Percentiles rank a stretch among this genome's conserved stretches.
phyloP scores from a whole-genome alignment of 2,329 filamentous ascomycete species.

The Beauveria pseudobassiana region DNA sequence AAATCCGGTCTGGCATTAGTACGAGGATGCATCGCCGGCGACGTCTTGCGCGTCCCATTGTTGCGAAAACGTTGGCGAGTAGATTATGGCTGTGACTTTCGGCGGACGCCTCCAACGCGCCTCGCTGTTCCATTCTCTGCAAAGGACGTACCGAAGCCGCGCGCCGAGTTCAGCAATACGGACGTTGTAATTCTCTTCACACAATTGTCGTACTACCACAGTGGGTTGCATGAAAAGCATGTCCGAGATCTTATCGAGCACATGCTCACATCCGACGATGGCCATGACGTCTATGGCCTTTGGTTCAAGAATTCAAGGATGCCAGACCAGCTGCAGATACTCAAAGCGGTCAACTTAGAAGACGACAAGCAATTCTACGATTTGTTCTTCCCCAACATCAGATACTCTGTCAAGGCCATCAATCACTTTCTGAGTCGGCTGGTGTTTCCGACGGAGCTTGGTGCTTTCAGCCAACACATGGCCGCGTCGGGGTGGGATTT shows the following conservation, averaged over 20 bases:
- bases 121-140: constrained; percentile 53
- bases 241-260: constrained; percentile 39
- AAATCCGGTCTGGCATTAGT: constrained; percentile 26
- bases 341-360: constrained; percentile 45
- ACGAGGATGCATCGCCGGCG: constrained; percentile 47
- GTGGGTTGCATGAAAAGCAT: constrained; percentile 44
- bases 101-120: constrained; percentile 31
- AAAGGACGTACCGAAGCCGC: constrained; percentile 47
- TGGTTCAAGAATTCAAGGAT: constrained; percentile 36
- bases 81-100: constrained; percentile 50
- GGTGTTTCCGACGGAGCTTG: constrained; percentile 55
- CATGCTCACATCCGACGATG: constrained; percentile 44
- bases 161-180: constrained; percentile 56
- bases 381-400: constrained; percentile 45
- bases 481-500: constrained; percentile 64
- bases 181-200: constrained; percentile 52
- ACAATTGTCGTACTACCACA: constrained; percentile 48
- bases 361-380: constrained; percentile 41
- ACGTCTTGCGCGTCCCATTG: constrained; percentile 47
- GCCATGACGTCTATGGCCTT: constrained; percentile 39
- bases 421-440: constrained; percentile 55
- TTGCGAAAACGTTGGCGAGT: constrained; percentile 56
- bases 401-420: constrained; percentile 44
- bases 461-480: constrained; percentile 56
- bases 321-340: constrained; percentile 31